These are phyloP conservation scores for Hymenoscyphus infarciens DNA, from an alignment of 2,329 filamentous ascomycete species.

Conservation along the genomic window DNA sequence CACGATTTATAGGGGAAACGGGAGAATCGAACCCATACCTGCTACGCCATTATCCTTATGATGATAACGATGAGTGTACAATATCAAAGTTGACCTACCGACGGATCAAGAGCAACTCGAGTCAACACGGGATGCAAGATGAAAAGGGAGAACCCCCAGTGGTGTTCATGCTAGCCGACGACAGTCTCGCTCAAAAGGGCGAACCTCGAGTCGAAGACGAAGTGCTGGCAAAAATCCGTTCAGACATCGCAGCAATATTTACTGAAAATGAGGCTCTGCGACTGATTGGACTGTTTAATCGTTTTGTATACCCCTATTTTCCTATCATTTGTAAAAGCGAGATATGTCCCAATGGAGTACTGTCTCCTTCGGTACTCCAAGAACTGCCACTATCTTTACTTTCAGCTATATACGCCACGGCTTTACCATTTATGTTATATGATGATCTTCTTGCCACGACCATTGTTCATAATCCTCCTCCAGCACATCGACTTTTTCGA, in stretches of 20 bases:
- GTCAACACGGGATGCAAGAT: conserved; percentile 23
- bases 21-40: conserved; percentile 35
- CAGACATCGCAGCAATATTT: conserved; percentile 32
- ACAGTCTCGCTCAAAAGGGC: conserved; percentile 32
- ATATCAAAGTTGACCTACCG: conserved; percentile 34
- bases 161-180: conserved; percentile 34
- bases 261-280: conserved; percentile 36
- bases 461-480: conserved; percentile 34
- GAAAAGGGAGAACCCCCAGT: conserved; percentile 32
- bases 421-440: conserved; percentile 43
- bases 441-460: conserved; percentile 38
- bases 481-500: conserved; percentile 32
- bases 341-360: conserved; percentile 28
- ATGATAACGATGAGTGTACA: conserved; percentile 34
- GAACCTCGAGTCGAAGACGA: conserved; percentile 33
- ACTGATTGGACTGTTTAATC: conserved; percentile 40
- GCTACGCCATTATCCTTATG: conserved; percentile 31
- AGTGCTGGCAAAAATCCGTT: conserved; percentile 26
- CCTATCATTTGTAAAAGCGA: conserved; percentile 40
- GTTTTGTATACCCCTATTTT: conserved; percentile 44
- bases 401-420: conserved; percentile 42
- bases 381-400: conserved; percentile 38
- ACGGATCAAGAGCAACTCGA: conserved; percentile 26
- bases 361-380: conserved; percentile 33
- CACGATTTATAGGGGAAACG: conserved; percentile 35